Base-by-base conservation (phyloP, 257 asterid species). In the Apocynum venetum region DNA sequence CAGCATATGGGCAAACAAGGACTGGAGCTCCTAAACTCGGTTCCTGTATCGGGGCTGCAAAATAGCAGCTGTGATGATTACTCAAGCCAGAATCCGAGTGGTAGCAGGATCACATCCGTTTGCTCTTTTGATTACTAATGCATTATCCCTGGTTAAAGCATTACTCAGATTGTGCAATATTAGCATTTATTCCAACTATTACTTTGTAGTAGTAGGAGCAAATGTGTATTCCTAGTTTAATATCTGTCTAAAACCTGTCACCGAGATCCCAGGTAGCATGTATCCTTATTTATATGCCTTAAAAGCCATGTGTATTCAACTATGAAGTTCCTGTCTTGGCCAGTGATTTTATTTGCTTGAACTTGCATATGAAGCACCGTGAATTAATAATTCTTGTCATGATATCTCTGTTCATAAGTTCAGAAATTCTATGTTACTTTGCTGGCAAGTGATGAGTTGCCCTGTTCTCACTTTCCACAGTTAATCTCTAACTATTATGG, bases 1-100 rank as follows among this genome's bases (percentile, higher is more conserved):
- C 95, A 89, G 74, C 90, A 88, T 75, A 92, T 92, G 97, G 91
- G 96, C 40, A 88, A 82, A 79, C 91, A 63, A 41, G 96, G 92
- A 6, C 63, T 92, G 49, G 91, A 88, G 64, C 92, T 90, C 80
- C 81, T 80, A 31, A 90, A 74, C 84, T 85, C 92, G 0, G 88
- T 80, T 47, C 89, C 91, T 19, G 72, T 76, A 38, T 88, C 89
- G 77, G 85, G 85, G 87, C 76, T 73, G 43, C 82, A 78, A 12
- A 83, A 86, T 38, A 82, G 84, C 36, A 53, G 88, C 40, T 88
- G 90, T 17, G 92, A 91, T 64, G 86, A 87, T 59, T 87, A 83
- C 71, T 80, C 70, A 1, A 84, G 79, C 78, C 84, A 83, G 84
- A 87, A 82, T 80, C 83, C 85, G 86, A 82, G 48, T 60, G 11